Base-by-base conservation (phyloP, 2,329 filamentous ascomycete species). In the Aspergillus tamarii region DNA sequence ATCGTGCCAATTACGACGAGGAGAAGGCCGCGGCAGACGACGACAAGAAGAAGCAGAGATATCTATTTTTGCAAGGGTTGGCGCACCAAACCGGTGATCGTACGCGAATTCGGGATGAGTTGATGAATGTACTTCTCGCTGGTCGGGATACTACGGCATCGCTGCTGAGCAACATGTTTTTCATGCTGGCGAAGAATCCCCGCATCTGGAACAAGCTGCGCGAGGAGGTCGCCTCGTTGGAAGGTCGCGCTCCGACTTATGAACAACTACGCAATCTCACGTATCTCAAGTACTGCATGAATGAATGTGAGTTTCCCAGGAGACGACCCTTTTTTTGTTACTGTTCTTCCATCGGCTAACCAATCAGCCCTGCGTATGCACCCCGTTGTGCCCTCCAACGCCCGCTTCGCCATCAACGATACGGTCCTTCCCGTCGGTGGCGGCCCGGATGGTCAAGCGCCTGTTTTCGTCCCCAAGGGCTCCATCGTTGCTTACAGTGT, bases 401-500 rank as follows among this genome's bases (percentile, higher is more conserved):
- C 70, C 8, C 75, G 80, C 19, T 63, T 71, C 7, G 76, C 79
- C 16, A 64, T 73, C 4, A 70, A 64, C 26, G 76, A 79, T 55
- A 83, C 82, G 0, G 72, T 74, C 6, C 70, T 83, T 54, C 80
- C 80, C 2, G 63, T 71, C 8, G 78, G 90, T 65, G 89, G 89
- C 61, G 90, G 90, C 0, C 82, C 84, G 2, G 85, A 90, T 74
- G 73, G 80, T 36, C 77, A 78, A 3, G 79, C 84, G 39, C 90
- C 90, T 0, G 72, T 94, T 1, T 85, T 87, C 59, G 80, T 92
- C 4, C 83, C 86, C 57, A 89, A 91, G 73, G 86, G 88, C 70
- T 87, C 87, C 0, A 78, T 85, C 12, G 80, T 94, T 63, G 83
- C 77, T 53, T 94, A 92, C 81, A 88, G 83, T 52, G 83, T 90